phyloP scores from a whole-genome alignment of 192 early-diverging fungal species.

The Borealophlyctis nickersoniae region DNA sequence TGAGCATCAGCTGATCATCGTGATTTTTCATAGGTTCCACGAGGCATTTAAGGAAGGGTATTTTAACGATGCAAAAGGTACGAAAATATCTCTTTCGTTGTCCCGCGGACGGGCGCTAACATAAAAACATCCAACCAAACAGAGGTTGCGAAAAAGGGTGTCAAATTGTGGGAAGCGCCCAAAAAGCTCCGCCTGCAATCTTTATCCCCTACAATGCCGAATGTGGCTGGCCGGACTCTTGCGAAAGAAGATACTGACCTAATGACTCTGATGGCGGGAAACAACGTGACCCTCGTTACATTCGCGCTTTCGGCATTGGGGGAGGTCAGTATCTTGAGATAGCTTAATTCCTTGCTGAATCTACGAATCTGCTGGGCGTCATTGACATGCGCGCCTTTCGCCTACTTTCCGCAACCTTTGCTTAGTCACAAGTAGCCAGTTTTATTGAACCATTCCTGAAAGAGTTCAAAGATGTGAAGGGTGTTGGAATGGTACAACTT shows the following conservation, averaged over 20 bases:
- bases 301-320: conserved; percentile 45
- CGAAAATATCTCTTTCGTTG: not conserved
- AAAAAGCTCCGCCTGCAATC: too few species aligned
- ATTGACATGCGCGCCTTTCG: too few species aligned
- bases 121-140: conserved; percentile 3
- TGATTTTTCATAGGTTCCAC: conserved; percentile 25
- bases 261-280: conserved; percentile 14
- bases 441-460: conserved; percentile 29
- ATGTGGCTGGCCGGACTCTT: conserved; percentile 30
- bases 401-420: not conserved
- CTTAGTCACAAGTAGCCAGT: conserved; percentile 28
- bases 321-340: too few species aligned
- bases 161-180: conserved; percentile 48
- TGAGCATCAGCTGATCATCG: not conserved
- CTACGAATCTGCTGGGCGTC: too few species aligned
- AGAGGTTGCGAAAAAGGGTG: conserved; percentile 42
- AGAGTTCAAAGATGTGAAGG: conserved; percentile 17
- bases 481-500: conserved; percentile 33
- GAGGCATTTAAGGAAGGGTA: conserved; percentile 36
- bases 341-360: too few species aligned
- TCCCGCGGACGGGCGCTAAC: too few species aligned
- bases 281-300: conserved; percentile 32
- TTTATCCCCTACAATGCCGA: conserved; percentile 33
- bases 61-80: conserved; percentile 40
- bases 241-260: conserved; percentile 29